phyloP scores from a whole-genome alignment of 371 early-diverging fungal species.

The Mortierella sp. region DNA sequence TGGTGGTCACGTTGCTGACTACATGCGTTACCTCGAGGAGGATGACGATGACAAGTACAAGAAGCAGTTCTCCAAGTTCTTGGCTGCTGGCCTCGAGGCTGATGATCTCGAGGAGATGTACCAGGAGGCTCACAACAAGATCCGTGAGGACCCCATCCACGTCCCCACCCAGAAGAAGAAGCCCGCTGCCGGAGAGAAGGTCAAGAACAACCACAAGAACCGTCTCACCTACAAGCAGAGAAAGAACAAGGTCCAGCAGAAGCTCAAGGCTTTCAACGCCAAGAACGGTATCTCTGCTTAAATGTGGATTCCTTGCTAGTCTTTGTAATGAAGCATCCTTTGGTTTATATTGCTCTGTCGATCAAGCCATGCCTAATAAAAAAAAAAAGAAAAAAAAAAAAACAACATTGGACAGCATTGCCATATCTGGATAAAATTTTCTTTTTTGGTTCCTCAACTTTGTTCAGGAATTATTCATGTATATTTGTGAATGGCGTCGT shows the following conservation, averaged over 20 bases:
- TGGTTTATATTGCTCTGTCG: constrained; percentile 18
- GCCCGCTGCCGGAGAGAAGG: constrained; percentile 69
- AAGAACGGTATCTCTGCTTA: constrained; percentile 56
- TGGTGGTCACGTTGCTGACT: constrained; percentile 98
- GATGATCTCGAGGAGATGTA: constrained; percentile 98
- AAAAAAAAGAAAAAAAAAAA: constrained; percentile 16
- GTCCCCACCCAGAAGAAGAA: constrained; percentile 82
- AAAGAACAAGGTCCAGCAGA: constrained; percentile 89
- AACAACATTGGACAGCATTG: background rate
- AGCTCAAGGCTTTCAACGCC: constrained; percentile 82
- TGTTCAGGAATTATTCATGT: constrained; percentile 4
- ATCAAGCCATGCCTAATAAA: constrained; percentile 20
- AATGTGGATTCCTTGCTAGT: constrained; percentile 27
- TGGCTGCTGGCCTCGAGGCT: constrained; percentile 91
- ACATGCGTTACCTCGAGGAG: constrained; percentile 98
- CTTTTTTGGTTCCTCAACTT: background rate
- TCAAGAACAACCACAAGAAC: constrained; percentile 69
- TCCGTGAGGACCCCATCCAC: constrained; percentile 91
- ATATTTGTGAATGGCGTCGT: constrained; percentile 3
- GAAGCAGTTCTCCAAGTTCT: constrained; percentile 96
- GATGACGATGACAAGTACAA: constrained; percentile 99
- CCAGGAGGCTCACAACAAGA: constrained; percentile 93
- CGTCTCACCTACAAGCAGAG: constrained; percentile 93
- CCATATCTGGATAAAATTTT: background rate
- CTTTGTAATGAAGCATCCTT: constrained; percentile 23